Conservation (phyloP, 1,284 basidiomycete species). For the Heterobasidion occidentale region DNA sequence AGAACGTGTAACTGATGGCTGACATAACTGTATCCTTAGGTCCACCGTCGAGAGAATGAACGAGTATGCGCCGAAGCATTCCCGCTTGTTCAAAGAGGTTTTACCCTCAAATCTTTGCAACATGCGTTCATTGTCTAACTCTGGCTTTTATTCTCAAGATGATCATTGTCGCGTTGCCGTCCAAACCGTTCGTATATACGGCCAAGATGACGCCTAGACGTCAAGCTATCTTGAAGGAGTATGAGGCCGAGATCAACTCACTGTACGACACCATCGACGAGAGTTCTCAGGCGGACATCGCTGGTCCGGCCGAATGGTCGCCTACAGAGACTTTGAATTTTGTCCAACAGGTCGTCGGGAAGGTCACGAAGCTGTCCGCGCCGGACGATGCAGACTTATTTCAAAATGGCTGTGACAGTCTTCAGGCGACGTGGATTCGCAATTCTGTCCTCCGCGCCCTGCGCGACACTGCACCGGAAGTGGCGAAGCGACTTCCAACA, state of each 20-base stretch:
- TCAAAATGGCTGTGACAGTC: constrained; percentile 31
- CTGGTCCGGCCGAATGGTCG: constrained; percentile 22
- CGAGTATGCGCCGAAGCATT: constrained; percentile 25
- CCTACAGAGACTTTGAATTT: constrained; percentile 15
- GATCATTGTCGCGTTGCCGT: constrained; percentile 23
- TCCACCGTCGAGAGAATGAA: constrained; percentile 25
- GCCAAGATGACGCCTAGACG: constrained; percentile 26
- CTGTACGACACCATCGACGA: constrained; percentile 24
- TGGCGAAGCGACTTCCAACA: constrained; percentile 14
- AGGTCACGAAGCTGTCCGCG: constrained; percentile 16
- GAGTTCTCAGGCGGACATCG: constrained; percentile 18
- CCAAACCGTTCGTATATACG: constrained; percentile 27
- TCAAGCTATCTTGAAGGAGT: constrained; percentile 23
- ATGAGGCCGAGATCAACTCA: constrained; percentile 25
- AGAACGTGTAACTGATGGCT: neutral
- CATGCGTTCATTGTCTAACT: neutral
- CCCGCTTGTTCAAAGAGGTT: constrained; percentile 28
- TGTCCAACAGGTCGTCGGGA: constrained; percentile 18
- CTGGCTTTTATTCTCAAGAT: constrained; percentile 16
- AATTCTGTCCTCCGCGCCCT: constrained; percentile 28
- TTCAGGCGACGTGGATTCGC: constrained; percentile 33
- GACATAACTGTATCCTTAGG: constrained; percentile 9
- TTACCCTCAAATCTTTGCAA: neutral
- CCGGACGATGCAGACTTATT: constrained; percentile 30
- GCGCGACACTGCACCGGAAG: constrained; percentile 16